Evolutionary conservation across 2,329 filamentous ascomycete genomes (phyloP), one percentile per base, ranked within the genome.

Genomic region (Fusarium sp.): DNA sequence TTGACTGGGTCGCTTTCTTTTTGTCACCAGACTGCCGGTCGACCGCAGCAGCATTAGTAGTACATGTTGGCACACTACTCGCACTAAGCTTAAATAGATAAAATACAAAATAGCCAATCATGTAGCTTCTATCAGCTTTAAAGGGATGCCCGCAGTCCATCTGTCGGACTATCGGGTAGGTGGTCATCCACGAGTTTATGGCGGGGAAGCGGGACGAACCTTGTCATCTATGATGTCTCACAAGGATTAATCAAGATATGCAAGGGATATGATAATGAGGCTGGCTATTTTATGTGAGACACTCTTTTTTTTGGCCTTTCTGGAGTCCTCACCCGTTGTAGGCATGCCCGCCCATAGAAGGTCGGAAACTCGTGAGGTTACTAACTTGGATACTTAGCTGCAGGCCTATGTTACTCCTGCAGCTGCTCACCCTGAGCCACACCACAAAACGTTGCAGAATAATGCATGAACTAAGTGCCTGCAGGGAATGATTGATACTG

Each of bases 211-310:
- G 47, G 47, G 27, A 29, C 24, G 31, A 61, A 50, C 6, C 91
- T 37, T 37, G 62, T 38, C 13, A 20, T 7, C 2, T 18, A 22
- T 40, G 31, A 2, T 60, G 37, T 59, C 52, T 59, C 52, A 20
- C 34, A 65, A 22, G 82, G 83, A 24, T 18, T 92, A 77, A 86
- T 92, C 24, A 91, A 93, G 82, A 86, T 93, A 29, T 72, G 77
- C 20, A 78, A 76, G 73, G 76, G 72, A 3, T 73, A 72, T 3
- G 71, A 77, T 62, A 70, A 75, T n/a, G 72, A 76, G 47, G 70
- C 73, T 34, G 72, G 76, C 11, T 89, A 85, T 72, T 84, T 87
- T 45, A 82, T 87, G 22, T 24, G 31, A n/a, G 18, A 6, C n/a
- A 85, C 38, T 45, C 22, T 85, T 70, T 85, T 70, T n/a, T 84